phyloP scores from a whole-genome alignment of 2,329 filamentous ascomycete genomes.

The Aspergillus vadensis region DNA sequence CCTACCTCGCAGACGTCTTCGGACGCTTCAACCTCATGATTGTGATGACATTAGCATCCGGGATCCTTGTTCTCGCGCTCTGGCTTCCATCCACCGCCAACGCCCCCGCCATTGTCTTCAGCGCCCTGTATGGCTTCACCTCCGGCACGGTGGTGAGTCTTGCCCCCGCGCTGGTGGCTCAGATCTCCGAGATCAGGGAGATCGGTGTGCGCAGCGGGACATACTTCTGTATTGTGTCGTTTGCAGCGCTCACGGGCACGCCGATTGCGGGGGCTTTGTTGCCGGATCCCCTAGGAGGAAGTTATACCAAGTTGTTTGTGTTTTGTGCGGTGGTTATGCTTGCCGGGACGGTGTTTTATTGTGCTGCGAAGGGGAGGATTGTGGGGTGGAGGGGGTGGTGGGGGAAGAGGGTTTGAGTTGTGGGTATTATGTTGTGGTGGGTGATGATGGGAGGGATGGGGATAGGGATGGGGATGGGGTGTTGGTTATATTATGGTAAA shows the following conservation, averaged over 20 bases:
- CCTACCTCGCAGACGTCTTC: slow-evolving; percentile 55
- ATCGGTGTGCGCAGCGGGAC: slow-evolving; percentile 70
- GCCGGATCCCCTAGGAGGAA: slow-evolving; percentile 27
- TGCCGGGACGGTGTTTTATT: slow-evolving; percentile 26
- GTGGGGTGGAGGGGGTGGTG: slow-evolving; percentile 24
- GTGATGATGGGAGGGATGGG: background rate
- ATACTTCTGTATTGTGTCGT: slow-evolving; percentile 61
- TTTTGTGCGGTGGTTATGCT: slow-evolving; percentile 33
- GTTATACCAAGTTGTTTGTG: slow-evolving; percentile 28
- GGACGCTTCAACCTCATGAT: slow-evolving; percentile 33
- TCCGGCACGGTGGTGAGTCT: slow-evolving; percentile 68
- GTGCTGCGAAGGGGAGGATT: slow-evolving; percentile 25
- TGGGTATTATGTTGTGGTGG: no score
- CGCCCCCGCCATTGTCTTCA: slow-evolving; percentile 64
- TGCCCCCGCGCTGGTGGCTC: slow-evolving; percentile 63
- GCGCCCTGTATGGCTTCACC: slow-evolving; percentile 68
- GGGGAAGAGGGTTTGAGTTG: slow-evolving; percentile 23
- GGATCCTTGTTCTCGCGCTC: slow-evolving; percentile 46
- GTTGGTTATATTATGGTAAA: no score
- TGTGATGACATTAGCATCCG: slow-evolving; percentile 6
- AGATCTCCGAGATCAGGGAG: slow-evolving; percentile 69
- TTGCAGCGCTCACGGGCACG: slow-evolving; percentile 62
- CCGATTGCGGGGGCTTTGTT: slow-evolving; percentile 34
- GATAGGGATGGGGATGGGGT: background rate
- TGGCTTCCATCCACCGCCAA: slow-evolving; percentile 58